A percentile compares a stretch with the other conserved stretches of the same genome.
phyloP scores from a whole-genome alignment of 495 filamentous ascomycete genomes.

The Glarea lozoyensis region DNA sequence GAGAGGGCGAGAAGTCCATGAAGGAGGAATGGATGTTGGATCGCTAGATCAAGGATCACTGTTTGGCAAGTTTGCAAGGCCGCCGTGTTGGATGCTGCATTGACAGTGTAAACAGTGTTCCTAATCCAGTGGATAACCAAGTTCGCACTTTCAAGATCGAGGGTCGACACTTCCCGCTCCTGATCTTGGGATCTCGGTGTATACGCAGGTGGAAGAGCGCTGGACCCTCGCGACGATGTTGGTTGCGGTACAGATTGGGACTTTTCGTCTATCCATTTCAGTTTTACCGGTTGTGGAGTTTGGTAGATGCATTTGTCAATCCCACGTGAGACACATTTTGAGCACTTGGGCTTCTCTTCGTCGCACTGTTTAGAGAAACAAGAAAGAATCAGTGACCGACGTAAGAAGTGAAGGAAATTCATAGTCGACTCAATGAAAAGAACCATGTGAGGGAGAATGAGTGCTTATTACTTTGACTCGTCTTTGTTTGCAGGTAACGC shows the following conservation, averaged over 20 bases:
- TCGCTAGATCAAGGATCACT: constrained; percentile 7
- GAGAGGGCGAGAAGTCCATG: constrained; percentile 9
- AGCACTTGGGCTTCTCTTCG: constrained; percentile 5
- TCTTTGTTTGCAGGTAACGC: constrained; percentile 8
- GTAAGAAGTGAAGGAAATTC: not conserved
- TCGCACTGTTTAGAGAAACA: constrained; percentile 4
- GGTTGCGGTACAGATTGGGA: not conserved
- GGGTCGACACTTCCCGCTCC: not conserved
- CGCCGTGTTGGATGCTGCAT: not conserved
- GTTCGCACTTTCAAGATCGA: constrained; percentile 6
- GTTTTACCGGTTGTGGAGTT: not conserved
- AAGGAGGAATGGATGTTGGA: constrained; percentile 9
- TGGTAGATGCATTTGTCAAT: constrained; percentile 1
- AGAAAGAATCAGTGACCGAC: constrained; percentile 3
- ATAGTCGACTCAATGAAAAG: not conserved
- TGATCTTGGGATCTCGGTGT: not conserved
- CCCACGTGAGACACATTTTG: constrained; percentile 2
- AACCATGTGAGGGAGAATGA: not conserved
- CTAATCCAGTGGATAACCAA: constrained; percentile 10
- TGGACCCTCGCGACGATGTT: too few relatives aligned
- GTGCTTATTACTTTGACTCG: constrained; percentile 3
- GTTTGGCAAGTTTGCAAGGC: constrained; percentile 5
- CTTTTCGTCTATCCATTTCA: not conserved
- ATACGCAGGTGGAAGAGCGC: not conserved
- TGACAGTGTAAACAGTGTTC: constrained; percentile 1